Evolutionary conservation across 2,329 filamentous ascomycete genomes (phyloP), one percentile per base, ranked within the genome.

Genomic region (Magnaporthiopsis poae): DNA sequence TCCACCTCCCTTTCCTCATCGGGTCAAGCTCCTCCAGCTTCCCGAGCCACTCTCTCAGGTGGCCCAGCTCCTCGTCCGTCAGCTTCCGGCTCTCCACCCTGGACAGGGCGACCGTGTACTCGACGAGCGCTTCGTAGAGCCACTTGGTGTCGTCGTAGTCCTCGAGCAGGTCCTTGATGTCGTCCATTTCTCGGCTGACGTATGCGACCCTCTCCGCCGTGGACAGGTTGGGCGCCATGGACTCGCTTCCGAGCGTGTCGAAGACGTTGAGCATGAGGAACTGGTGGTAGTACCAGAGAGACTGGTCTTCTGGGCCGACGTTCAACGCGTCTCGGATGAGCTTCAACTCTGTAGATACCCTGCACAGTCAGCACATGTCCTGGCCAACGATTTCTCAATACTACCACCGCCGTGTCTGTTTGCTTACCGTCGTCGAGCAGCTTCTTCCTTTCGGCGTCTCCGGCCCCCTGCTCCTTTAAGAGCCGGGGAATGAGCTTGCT

Each of bases 221-320:
- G 1, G 82, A 82, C 36, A 96, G 78, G 56, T 85, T 81, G 0
- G 86, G 86, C 18, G 88, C 84, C 71, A 96, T 89, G 12, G 84
- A 33, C 27, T 25, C 56, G 31, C 39, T 31, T 25, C 84, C 27
- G 82, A 78, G 2, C 79, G 74, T 18, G 72, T 80, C 82, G 65
- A 83, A 80, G 71, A 90, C 80, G 73, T 88, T 89, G 68, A 87
- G 84, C 79, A 97, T 87, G 67, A 97, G 80, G 73, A 89, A 96
- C 71, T 95, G 90, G 75, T 98, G 92, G 74, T 99, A 98, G 77
- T 96, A 96, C 93, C 95, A 99, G 7, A 97, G 82, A 25, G 92
- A 96, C 74, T 98, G 94, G 74, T 98, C 94, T 71, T 96, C 92
- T 0, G 94, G 92, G 67, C 96, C 93, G 56, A 91, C 91, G 68